phyloP scores from a whole-genome alignment of 2,329 filamentous ascomycete species.

The Pseudocercospora musae region DNA sequence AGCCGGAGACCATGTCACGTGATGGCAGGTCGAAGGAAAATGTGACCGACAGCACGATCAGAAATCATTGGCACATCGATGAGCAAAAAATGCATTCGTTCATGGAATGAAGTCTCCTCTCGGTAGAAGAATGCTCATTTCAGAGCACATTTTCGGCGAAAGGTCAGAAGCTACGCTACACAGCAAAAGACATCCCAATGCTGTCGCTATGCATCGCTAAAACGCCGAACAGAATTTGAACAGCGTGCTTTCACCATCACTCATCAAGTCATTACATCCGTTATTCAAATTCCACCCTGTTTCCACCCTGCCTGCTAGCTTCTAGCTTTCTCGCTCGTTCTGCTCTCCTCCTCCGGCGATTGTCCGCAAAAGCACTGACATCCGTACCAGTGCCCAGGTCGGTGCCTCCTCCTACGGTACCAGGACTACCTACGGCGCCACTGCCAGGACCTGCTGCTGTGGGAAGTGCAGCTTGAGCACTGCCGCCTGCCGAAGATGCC shows the following conservation, averaged over 20 bases:
- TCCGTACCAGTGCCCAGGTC: constrained; percentile 39
- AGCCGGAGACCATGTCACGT: not conserved
- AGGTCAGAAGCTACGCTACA: not conserved
- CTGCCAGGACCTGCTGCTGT: constrained; percentile 25
- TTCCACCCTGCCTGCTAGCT: constrained; percentile 34
- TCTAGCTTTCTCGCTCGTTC: constrained; percentile 46
- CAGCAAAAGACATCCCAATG: not conserved
- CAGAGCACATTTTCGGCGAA: not conserved
- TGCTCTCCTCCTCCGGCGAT: constrained; percentile 51
- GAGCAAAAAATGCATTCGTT: not conserved
- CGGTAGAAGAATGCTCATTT: not conserved
- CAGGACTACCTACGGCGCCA: constrained; percentile 37
- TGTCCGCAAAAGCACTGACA: constrained; percentile 50
- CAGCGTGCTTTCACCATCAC: not conserved
- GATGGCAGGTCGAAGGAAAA: not conserved
- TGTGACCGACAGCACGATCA: not conserved
- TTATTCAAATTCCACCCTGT: constrained; percentile 50
- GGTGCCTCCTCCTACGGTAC: constrained; percentile 37
- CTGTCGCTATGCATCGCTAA: not conserved
- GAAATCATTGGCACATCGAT: not conserved
- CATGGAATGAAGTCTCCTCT: not conserved
- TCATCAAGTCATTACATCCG: not conserved
- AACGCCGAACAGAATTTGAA: not conserved
- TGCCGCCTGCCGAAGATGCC: constrained; percentile 7
- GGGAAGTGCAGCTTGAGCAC: constrained; percentile 12